Evolutionary conservation across 2,329 filamentous ascomycete species (phyloP), one percentile per base, ranked within the genome.

Genomic region (Pyricularia pennisetigena): DNA sequence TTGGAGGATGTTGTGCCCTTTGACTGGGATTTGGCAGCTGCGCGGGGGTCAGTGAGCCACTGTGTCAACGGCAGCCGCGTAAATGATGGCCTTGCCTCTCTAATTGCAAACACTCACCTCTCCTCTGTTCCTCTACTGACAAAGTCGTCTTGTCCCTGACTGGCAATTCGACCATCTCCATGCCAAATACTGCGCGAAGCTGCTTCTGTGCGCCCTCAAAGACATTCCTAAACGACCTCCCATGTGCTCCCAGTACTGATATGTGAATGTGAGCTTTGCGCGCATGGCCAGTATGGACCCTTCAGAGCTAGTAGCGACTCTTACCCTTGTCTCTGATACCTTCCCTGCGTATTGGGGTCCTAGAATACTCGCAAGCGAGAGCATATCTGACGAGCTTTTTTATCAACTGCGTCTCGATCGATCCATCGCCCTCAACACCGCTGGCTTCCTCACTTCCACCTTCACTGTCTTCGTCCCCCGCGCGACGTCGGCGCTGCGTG

Each of bases 101-200:
- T n/a, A n/a, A 14, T 35, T 16, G 23, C 59, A 35, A 54, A 10
- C 20, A 41, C 80, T 70, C 79, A 89, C 90, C 91, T 82, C 91
- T 89, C 73, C 92, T 87, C 75, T 86, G 86, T 71, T 97, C 91
- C 69, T 88, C 88, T 41, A 75, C 68, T 4, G 73, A 76, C 72
- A 97, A 79, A 0, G 93, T 93, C 65, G 91, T 85, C 77, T 93
- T 96, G 74, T 97, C 94, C 74, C 86, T 86, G 1, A 85, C 82
- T 0, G 95, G 93, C 66, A 98, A 82, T 78, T 97, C 94, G 4
- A 87, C 83, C 83, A 99, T 86, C 76, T 94, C 86, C 93, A 98
- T 97, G n/a, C 95, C 95, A 78, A 97, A 98, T 0, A 89, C 84
- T 1, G 80, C 80, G 65, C 84, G 82, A 54, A 99, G 81, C 72